These are phyloP conservation scores for Neopestalotiopsis clavispora DNA, from an alignment of 2,329 filamentous ascomycete genomes.

Conservation along the genomic window DNA sequence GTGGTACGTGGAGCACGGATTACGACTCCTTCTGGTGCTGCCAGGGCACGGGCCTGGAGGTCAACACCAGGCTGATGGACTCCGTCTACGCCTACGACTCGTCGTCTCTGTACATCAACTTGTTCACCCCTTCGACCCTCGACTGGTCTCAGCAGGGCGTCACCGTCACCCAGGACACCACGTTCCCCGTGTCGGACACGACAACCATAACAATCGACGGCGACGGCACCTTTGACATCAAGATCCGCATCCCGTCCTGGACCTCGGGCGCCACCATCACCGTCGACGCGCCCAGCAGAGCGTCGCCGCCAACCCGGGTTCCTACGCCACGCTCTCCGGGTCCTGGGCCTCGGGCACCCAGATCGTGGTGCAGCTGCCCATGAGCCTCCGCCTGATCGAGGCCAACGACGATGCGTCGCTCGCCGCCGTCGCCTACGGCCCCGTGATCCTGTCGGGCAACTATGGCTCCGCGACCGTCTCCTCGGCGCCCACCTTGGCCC, in stretches of 20 bases:
- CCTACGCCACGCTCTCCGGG: constrained; percentile 46
- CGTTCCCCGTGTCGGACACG: constrained; percentile 46
- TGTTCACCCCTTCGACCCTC: constrained; percentile 52
- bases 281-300: constrained; percentile 43
- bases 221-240: constrained; percentile 34
- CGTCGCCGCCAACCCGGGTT: constrained; percentile 37
- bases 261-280: constrained; percentile 41
- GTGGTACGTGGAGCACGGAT: constrained; percentile 59
- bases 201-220: constrained; percentile 43
- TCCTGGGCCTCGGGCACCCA: constrained; percentile 48
- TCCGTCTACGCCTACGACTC: constrained; percentile 54
- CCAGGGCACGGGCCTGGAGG: constrained; percentile 54
- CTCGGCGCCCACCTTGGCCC: constrained; percentile 34
- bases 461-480: constrained; percentile 41
- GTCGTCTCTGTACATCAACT: constrained; percentile 50
- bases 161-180: constrained; percentile 47
- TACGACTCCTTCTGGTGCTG: constrained; percentile 60
- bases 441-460: constrained; percentile 48
- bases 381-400: constrained; percentile 45
- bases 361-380: constrained; percentile 49
- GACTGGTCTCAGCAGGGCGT: constrained; percentile 47
- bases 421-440: constrained; percentile 53
- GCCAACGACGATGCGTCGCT: constrained; percentile 52
- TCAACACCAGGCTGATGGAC: constrained; percentile 58
- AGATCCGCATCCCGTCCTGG: constrained; percentile 55